Conservation (phyloP, 768 basidiomycete species). For the Gyrodon lividus region DNA sequence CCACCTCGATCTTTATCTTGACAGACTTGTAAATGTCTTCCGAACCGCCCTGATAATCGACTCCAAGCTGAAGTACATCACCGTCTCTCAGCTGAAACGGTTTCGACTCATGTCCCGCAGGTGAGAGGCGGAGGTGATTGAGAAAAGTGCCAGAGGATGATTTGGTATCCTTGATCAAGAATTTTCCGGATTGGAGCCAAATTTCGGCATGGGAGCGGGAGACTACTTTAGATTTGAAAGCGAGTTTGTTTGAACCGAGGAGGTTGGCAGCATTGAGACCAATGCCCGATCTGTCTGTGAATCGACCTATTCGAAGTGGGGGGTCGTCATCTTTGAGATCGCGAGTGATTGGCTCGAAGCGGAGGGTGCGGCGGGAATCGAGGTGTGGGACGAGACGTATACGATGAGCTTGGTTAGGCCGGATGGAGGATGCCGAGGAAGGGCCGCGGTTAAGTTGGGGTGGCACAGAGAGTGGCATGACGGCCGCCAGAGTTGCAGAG, state of each 20-base stretch:
- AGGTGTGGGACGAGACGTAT: constrained; percentile 95
- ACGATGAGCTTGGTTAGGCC: constrained; percentile 50
- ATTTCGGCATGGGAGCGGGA: constrained; percentile 93
- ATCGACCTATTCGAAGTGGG: constrained; percentile 85
- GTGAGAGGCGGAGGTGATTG: constrained; percentile 87
- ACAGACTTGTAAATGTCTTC: constrained; percentile 98
- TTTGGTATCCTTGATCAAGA: constrained; percentile 89
- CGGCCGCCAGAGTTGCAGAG: constrained; percentile 15
- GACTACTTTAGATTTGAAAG: constrained; percentile 95
- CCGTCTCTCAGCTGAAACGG: constrained; percentile 86
- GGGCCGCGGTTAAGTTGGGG: constrained; percentile 20
- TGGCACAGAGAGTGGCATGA: constrained; percentile 22
- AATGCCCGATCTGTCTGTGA: constrained; percentile 81
- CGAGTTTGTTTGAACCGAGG: constrained; percentile 77
- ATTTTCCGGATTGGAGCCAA: constrained; percentile 73
- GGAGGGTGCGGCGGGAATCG: constrained; percentile 83
- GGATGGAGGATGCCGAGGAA: constrained; percentile 17
- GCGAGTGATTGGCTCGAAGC: constrained; percentile 89
- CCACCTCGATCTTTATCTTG: constrained; percentile 90
- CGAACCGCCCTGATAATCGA: constrained; percentile 96
- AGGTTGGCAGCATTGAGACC: constrained; percentile 67
- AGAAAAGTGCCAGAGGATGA: constrained; percentile 91
- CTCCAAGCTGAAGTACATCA: constrained; percentile 91
- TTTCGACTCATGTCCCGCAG: constrained; percentile 78
- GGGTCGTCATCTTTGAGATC: constrained; percentile 73